These are phyloP conservation scores for Lachancea fermentati DNA, from an alignment of 805 yeast species.

Conservation along the genomic window DNA sequence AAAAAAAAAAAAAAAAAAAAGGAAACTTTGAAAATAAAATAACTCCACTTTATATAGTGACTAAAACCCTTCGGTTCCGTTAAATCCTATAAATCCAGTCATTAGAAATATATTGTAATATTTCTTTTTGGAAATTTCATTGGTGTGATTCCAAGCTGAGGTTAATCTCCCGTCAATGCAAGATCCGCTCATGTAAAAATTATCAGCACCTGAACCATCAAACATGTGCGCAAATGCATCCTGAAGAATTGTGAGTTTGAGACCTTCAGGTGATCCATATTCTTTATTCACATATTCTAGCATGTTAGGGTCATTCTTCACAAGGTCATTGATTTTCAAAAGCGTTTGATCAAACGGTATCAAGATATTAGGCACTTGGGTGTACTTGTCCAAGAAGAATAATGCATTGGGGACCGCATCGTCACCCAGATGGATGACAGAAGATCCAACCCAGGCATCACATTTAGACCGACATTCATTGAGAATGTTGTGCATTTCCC, in stretches of 20 bases:
- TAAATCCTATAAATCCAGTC: slow-evolving; percentile 70
- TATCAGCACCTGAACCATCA: slow-evolving; percentile 81
- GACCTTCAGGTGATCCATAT: slow-evolving; percentile 49
- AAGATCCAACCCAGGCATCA: slow-evolving; percentile 72
- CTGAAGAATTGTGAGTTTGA: slow-evolving; percentile 41
- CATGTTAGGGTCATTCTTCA: slow-evolving; percentile 45
- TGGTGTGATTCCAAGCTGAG: slow-evolving; percentile 80
- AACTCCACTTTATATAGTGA: too few species aligned
- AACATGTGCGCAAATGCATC: slow-evolving; percentile 44
- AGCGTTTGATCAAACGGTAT: slow-evolving; percentile 65
- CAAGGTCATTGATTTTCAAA: slow-evolving; percentile 44
- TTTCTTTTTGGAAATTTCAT: slow-evolving; percentile 59
- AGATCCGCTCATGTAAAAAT: slow-evolving; percentile 77
- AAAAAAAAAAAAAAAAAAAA: too few species aligned
- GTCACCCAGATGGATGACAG: slow-evolving; percentile 77
- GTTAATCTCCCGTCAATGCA: slow-evolving; percentile 81
- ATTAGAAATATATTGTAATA: slow-evolving; percentile 56
- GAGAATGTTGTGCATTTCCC: slow-evolving; percentile 66
- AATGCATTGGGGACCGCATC: slow-evolving; percentile 80
- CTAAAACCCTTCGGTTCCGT: slow-evolving; percentile 61
- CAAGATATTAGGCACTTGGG: slow-evolving; percentile 71
- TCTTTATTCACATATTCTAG: slow-evolving; percentile 50
- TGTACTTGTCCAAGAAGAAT: slow-evolving; percentile 72
- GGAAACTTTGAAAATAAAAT: too few species aligned
- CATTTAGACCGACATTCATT: slow-evolving; percentile 58